Conservation (phyloP, 208 protist species). For the Acanthamoeba sp. region DNA sequence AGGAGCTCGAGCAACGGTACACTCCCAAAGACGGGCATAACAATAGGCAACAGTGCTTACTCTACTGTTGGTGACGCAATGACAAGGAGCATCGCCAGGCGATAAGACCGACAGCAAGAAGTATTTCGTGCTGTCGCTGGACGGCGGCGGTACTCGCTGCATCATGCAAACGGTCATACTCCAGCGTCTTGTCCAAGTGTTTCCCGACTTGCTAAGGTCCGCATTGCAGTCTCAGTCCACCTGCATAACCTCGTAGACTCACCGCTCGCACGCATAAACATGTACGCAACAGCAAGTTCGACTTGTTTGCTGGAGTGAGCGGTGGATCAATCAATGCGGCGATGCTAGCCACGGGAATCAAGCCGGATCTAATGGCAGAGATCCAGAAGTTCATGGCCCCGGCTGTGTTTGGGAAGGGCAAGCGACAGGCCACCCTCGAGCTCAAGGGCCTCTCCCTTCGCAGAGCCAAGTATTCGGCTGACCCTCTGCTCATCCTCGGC, state of each 20-base stretch:
- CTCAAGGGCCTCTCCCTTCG: constrained; percentile 56
- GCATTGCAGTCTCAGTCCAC: neutral
- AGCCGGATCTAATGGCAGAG: constrained; percentile 30
- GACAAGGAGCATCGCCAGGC: too few species aligned
- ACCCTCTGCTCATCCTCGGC: constrained; percentile 46
- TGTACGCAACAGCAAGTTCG: constrained; percentile 41
- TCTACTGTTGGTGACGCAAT: too few species aligned
- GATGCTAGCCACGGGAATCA: constrained; percentile 6
- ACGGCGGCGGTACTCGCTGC: constrained; percentile 55
- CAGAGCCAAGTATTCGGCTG: constrained; percentile 48
- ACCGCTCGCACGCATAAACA: too few species aligned
- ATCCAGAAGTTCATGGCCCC: constrained; percentile 46
- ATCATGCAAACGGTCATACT: constrained; percentile 56
- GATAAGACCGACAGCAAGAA: neutral
- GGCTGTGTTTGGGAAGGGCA: constrained; percentile 46
- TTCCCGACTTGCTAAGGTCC: constrained; percentile 29
- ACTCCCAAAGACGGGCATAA: too few species aligned
- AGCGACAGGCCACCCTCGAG: constrained; percentile 59
- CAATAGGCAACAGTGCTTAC: too few species aligned
- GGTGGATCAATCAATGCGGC: constrained; percentile 61
- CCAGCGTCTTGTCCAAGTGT: constrained; percentile 18
- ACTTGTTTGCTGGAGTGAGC: constrained; percentile 65
- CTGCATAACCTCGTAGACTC: neutral
- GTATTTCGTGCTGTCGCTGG: constrained; percentile 52
- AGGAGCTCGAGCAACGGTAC: neutral